These are phyloP conservation scores for Avena insularis DNA, from an alignment of 176 grass and related monocot genomes.

Conservation along the genomic window DNA sequence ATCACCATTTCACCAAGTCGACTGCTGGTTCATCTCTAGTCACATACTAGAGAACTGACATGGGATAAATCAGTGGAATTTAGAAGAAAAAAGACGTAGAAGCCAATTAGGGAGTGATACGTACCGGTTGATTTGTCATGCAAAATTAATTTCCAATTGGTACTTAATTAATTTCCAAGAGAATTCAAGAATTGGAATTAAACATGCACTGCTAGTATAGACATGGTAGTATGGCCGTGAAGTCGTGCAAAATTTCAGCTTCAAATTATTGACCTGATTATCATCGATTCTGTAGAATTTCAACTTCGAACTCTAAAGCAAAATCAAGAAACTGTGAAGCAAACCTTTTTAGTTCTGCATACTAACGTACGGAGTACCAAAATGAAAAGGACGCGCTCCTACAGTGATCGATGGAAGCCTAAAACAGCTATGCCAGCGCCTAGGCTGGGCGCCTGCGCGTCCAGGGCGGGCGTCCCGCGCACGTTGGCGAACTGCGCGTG, in stretches of 20 bases:
- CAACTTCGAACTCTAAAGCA: neutral
- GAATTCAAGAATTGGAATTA: too few species aligned
- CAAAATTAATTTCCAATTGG: neutral
- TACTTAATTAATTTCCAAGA: neutral
- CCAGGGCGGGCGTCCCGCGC: neutral
- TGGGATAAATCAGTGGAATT: too few species aligned
- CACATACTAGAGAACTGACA: too few species aligned
- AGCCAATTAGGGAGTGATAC: too few species aligned
- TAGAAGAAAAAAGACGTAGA: too few species aligned
- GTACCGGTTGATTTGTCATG: too few species aligned
- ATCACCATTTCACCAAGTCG: too few species aligned
- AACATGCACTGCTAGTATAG: neutral
- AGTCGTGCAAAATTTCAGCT: neutral
- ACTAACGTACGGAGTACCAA: neutral
- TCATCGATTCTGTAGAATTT: neutral
- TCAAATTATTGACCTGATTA: neutral
- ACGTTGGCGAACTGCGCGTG: slow-evolving; percentile 13
- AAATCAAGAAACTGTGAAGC: neutral
- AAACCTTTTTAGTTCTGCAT: neutral
- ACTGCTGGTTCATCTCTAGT: too few species aligned
- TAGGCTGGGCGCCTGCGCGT: neutral
- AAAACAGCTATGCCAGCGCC: neutral
- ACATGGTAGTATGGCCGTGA: neutral
- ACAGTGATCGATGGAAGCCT: neutral
- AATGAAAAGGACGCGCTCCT: neutral